Evolutionary conservation across 2,329 filamentous ascomycete genomes (phyloP), one percentile per base, ranked within the genome.

Genomic region (Chrysosphaeria jannelii): DNA sequence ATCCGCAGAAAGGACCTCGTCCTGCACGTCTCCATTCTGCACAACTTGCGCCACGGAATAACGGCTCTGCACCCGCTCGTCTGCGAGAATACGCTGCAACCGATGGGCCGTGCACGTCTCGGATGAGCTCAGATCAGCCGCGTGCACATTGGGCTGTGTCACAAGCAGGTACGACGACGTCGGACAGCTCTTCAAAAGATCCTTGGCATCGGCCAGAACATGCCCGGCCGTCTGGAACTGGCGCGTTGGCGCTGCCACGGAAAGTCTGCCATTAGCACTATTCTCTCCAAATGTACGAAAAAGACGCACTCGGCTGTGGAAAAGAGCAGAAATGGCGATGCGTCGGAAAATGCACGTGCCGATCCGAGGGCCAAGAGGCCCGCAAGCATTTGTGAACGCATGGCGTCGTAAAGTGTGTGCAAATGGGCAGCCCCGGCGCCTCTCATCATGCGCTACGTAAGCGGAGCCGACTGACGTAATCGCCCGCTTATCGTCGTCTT

Each of bases 281-380:
- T 18, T 13, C 6, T 25, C 13, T 24, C 20, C 10, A 19, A 12
- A 8, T n/a, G 6, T 5, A 2, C 6, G 10, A 8, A 13, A 22
- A 13, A 3, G 25, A 38, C 67, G 37, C 66, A 90, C 79, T 66
- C 51, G 30, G 69, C 58, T 21, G 69, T 81, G 15, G 81, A 91
- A 42, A 88, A 68, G 33, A 91, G 49, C 40, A 90, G 58, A 44
- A 90, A 85, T 10, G 85, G 81, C 25, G 75, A 79, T 3, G 79
- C 76, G 44, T 90, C 69, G 31, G 61, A 64, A 42, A 90, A 85
- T 13, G 75, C 79, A 30, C 62, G 49, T 21, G 55, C 63, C 13
- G 53, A 51, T 29, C 57, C 53, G 33, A 58, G 53, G 35, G 53
- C 53, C 37, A 60, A 44, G 23, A 57, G 39, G 33, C 51, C 42